Base-by-base conservation (phyloP, 371 early-diverging fungal species). In the Mortierella sp. region DNA sequence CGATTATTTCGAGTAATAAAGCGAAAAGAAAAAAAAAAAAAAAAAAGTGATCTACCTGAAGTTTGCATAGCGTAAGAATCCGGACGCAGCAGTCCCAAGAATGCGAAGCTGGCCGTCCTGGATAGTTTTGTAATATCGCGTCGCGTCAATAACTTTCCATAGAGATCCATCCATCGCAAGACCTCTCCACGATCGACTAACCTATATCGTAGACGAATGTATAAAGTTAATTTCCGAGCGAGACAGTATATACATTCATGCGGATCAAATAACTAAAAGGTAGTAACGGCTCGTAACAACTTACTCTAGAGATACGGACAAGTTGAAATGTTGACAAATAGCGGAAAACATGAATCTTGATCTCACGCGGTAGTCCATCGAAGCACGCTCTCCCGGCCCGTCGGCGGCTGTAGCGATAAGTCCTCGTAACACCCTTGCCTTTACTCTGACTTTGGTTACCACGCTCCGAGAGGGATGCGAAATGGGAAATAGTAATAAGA, bases 161-260 rank as follows among this genome's bases (percentile, higher is more conserved):
- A 90, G 69, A 5, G 87, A 85, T 1, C 90, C 89, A 65, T 88
- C 89, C 67, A 86, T 86, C 1, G 86, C 87, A 18, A 90, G 58
- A 20, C 72, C 60, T 26, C 81, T 77, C 90, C 90, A 90, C 26
- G 68, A 39, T 20, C 80, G 71, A 64, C 72, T 75, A 43, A 79
- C 80, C 80, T 79, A 64, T 35, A 35, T 35, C 6, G 14, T 37
- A 59, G 18, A 28, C 10, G 20, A 14, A 37, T 28, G 30, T 5
- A 16, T 39, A 52, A 43, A 6, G 52, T 40, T 43, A 67, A 22
- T 37, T 3, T 26, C 30, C 24, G 12, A 43, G 10, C 35, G 18
- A 1, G 24, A 22, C 28, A 58, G 39, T 28, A 40, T 10, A 16
- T 59, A 30, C 26, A 54, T 5, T 18, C n/a, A 40, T 43, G 45